Conservation (phyloP, 2,329 filamentous ascomycete genomes). For the Trichoderma pleuroti region DNA sequence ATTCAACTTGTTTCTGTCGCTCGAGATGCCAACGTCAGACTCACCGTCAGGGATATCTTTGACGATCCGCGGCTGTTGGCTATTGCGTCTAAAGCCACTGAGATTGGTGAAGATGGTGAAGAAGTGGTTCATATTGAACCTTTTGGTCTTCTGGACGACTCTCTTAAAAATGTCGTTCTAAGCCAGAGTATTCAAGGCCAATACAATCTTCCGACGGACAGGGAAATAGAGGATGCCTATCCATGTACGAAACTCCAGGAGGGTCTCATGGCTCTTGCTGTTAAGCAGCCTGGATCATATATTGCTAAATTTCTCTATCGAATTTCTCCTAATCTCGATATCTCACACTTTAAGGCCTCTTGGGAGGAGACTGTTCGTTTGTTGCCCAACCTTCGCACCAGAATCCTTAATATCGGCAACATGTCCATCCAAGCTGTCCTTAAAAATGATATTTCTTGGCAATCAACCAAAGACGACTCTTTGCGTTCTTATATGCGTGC, state of each 20-base stretch:
- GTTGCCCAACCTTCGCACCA: constrained; percentile 23
- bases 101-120: background rate
- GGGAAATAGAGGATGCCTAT: constrained; percentile 32
- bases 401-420: constrained; percentile 20
- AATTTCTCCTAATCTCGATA: constrained; percentile 9
- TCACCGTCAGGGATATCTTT: constrained; percentile 19
- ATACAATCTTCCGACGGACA: background rate
- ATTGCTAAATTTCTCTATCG: constrained; percentile 21
- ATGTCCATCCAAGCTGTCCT: constrained; percentile 19
- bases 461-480: background rate
- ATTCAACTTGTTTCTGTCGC: constrained; percentile 22
- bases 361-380: constrained; percentile 22
- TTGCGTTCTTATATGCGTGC: constrained; percentile 4
- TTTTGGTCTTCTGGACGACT: background rate
- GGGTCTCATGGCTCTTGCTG: constrained; percentile 32
- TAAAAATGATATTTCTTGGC: constrained; percentile 13
- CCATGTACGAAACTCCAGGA: constrained; percentile 39
- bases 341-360: constrained; percentile 18
- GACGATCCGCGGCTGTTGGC: constrained; percentile 5
- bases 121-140: background rate
- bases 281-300: constrained; percentile 25
- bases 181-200: background rate
- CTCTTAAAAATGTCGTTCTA: background rate
- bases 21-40: background rate
- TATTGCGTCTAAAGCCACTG: constrained; percentile 3